Evolutionary conservation across 2,329 filamentous ascomycete species (phyloP).

Genomic region (Lithohypha guttulata): DNA sequence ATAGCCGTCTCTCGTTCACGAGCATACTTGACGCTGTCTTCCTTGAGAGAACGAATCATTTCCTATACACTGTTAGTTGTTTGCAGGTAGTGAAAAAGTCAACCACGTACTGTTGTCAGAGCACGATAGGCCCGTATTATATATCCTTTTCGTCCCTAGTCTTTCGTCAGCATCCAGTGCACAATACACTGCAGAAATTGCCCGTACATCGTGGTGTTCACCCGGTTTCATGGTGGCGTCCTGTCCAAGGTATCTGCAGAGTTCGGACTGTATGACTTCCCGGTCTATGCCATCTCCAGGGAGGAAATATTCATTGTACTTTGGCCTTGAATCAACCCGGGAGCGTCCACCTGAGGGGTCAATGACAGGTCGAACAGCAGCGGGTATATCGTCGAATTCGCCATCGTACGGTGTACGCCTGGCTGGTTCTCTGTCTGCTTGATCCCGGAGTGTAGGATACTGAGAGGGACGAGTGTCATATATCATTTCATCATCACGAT

Average conservation of each 20-base stretch:
- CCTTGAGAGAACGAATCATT: conserved; percentile 46
- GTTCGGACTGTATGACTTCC: conserved; percentile 74
- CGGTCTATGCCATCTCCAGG: conserved; percentile 70
- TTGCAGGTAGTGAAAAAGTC: neutral
- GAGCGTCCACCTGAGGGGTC: conserved; percentile 10
- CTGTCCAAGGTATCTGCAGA: conserved; percentile 73
- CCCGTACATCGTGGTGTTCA: conserved; percentile 59
- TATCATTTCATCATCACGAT: conserved; percentile 9
- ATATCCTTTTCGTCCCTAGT: conserved; percentile 58
- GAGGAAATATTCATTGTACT: conserved; percentile 66
- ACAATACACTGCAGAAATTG: conserved; percentile 4
- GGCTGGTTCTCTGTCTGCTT: conserved; percentile 1
- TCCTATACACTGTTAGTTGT: conserved; percentile 28
- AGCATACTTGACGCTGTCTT: conserved; percentile 38
- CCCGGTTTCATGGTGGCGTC: conserved; percentile 64
- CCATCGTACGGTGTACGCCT: conserved; percentile 16
- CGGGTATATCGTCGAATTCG: conserved; percentile 16
- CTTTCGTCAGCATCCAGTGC: neutral
- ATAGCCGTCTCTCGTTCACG: conserved; percentile 3
- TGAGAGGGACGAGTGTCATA: conserved; percentile 5
- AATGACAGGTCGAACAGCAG: conserved; percentile 19
- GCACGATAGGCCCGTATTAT: conserved; percentile 72
- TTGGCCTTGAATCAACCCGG: conserved; percentile 15
- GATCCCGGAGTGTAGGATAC: conserved; percentile 3
- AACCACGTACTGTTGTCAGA: conserved; percentile 57